Percentiles rank a stretch among this genome's conserved stretches.
Evolutionary conservation across 2,329 filamentous ascomycete genomes (phyloP).

Genomic region (Fonsecaea multimorphosa): DNA sequence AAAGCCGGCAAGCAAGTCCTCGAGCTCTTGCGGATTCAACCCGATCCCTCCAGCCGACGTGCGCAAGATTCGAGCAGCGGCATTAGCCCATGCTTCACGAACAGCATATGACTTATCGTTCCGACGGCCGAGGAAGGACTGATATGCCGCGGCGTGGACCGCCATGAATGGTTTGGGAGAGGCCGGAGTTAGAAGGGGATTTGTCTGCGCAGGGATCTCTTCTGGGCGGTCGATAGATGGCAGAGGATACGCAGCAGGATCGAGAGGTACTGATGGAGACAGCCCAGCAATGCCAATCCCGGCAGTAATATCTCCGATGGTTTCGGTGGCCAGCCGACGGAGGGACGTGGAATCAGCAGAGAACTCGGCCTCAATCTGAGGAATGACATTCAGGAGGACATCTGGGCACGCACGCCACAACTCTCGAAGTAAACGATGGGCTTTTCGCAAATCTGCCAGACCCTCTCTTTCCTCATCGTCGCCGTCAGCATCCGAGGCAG

Average conservation of each 20-base stretch:
- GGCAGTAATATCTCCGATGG: slow-evolving; percentile 90
- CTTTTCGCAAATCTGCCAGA: slow-evolving; percentile 84
- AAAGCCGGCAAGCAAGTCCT: slow-evolving; percentile 72
- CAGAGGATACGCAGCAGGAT: slow-evolving; percentile 80
- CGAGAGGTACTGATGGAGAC: slow-evolving; percentile 72
- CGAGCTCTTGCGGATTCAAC: slow-evolving; percentile 81
- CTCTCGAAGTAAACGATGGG: slow-evolving; percentile 86
- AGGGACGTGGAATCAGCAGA: slow-evolving; percentile 87
- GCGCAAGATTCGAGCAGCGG: slow-evolving; percentile 82
- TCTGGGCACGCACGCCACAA: slow-evolving; percentile 90
- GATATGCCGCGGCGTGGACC: slow-evolving; percentile 77
- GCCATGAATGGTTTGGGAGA: slow-evolving; percentile 90
- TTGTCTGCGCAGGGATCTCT: slow-evolving; percentile 58
- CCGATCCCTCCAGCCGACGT: slow-evolving; percentile 91
- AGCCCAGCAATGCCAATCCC: slow-evolving; percentile 91
- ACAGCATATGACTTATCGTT: slow-evolving; percentile 86
- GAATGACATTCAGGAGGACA: slow-evolving; percentile 90
- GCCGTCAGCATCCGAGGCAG: slow-evolving; percentile 63
- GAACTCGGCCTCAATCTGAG: slow-evolving; percentile 89
- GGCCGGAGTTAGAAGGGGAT: slow-evolving; percentile 73
- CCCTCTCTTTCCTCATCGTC: slow-evolving; percentile 78
- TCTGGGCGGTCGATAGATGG: slow-evolving; percentile 67
- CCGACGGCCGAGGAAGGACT: slow-evolving; percentile 81
- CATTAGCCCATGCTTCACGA: slow-evolving; percentile 83
- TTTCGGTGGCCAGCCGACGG: slow-evolving; percentile 87